Conservation (phyloP, 2,329 filamentous ascomycete species). For the Trichoderma sp. region DNA sequence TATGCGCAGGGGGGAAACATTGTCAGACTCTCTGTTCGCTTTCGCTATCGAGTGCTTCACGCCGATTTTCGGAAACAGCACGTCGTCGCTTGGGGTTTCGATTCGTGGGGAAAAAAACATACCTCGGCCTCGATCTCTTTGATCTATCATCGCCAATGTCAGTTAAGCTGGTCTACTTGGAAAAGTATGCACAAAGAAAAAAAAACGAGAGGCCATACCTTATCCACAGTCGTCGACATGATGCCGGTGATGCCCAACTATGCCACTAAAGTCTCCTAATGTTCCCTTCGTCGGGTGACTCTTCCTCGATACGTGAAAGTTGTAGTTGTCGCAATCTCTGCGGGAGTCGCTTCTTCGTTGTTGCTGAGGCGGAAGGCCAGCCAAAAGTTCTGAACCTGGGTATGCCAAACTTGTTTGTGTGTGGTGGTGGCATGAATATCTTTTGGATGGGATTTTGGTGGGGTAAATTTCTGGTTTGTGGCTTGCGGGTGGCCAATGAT, state of each 20-base stretch:
- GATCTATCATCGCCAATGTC: conserved; percentile 63
- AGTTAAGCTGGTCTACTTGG: conserved; percentile 10
- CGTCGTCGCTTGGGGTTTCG: neutral
- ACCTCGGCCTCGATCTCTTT: conserved; percentile 96
- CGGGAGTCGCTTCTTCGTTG: neutral
- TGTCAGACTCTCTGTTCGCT: conserved; percentile 26
- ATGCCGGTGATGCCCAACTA: conserved; percentile 45
- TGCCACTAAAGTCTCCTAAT: neutral
- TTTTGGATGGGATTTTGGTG: conserved; percentile 40
- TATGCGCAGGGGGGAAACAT: conserved; percentile 42
- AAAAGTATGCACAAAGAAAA: neutral
- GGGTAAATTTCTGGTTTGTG: conserved; percentile 46
- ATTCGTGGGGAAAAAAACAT: conserved; percentile 43
- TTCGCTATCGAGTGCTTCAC: neutral
- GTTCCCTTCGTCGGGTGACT: neutral
- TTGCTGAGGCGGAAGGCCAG: neutral
- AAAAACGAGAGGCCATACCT: conserved; percentile 57
- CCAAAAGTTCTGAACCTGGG: neutral
- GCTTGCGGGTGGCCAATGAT: conserved; percentile 37
- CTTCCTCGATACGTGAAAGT: neutral
- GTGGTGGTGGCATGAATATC: conserved; percentile 28
- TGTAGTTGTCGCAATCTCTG: neutral
- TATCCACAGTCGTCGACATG: conserved; percentile 98
- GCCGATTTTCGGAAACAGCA: neutral
- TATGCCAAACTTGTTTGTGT: conserved; percentile 22